Conservation (phyloP, 768 basidiomycete genomes). For the Podaxis sp. region DNA sequence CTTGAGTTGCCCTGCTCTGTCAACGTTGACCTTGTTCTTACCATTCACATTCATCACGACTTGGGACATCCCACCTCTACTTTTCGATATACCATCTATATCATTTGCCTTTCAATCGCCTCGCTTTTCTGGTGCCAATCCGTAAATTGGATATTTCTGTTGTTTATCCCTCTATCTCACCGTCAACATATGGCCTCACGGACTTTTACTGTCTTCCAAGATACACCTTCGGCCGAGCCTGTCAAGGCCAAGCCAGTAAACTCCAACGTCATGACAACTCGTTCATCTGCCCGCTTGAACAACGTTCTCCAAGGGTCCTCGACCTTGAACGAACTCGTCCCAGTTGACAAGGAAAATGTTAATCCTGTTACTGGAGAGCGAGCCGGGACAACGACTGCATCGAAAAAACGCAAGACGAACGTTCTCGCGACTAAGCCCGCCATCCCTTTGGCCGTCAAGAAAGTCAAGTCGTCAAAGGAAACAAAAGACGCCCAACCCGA, state of each 20-base stretch:
- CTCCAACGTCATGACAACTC: slow-evolving; percentile 26
- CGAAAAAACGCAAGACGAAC: slow-evolving; percentile 66
- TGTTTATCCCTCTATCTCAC: slow-evolving; percentile 21
- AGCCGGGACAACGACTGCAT: slow-evolving; percentile 34
- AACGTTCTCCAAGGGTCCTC: slow-evolving; percentile 26
- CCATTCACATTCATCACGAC: neutral
- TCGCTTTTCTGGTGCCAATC: slow-evolving; percentile 2
- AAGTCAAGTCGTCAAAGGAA: slow-evolving; percentile 41
- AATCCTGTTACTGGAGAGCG: slow-evolving; percentile 73
- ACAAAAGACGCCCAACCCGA: slow-evolving; percentile 36
- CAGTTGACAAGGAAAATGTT: slow-evolving; percentile 75
- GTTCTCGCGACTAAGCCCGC: slow-evolving; percentile 55
- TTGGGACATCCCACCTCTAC: neutral
- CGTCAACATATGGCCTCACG: slow-evolving; percentile 55
- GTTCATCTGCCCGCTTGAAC: slow-evolving; percentile 28
- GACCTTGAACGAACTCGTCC: slow-evolving; percentile 32
- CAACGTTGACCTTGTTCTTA: slow-evolving; percentile 13
- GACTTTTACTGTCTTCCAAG: slow-evolving; percentile 65
- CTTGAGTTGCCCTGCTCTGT: slow-evolving; percentile 8
- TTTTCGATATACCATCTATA: slow-evolving; percentile 12
- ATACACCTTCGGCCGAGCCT: slow-evolving; percentile 35
- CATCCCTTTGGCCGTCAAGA: slow-evolving; percentile 35
- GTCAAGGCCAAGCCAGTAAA: slow-evolving; percentile 28
- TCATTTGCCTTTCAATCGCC: slow-evolving; percentile 14
- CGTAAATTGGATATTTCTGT: slow-evolving; percentile 7